Evolutionary conservation across 2,329 filamentous ascomycete genomes (phyloP).

Genomic region (Aspergillus sp.): DNA sequence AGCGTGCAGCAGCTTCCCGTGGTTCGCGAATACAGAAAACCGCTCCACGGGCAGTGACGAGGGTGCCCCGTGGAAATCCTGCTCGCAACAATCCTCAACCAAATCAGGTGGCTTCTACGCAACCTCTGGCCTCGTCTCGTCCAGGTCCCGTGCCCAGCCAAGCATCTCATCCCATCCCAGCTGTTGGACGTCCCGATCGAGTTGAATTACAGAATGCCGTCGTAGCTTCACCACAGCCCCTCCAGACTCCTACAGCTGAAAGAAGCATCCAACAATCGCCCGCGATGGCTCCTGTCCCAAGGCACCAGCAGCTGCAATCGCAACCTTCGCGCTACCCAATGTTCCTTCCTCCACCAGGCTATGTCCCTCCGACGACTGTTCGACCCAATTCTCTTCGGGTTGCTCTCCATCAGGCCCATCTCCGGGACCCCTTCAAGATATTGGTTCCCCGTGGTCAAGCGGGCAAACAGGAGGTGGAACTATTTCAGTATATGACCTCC

Average conservation of each 20-base stretch:
- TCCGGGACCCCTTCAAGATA: slow-evolving; percentile 44
- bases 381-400: slow-evolving; percentile 37
- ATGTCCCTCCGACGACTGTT: slow-evolving; percentile 26
- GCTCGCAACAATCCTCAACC: neutral
- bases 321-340: slow-evolving; percentile 4
- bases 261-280: slow-evolving; percentile 1
- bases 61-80: too few species aligned
- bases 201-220: too few species aligned
- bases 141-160: too few species aligned
- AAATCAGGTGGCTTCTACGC: too few species aligned
- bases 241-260: too few species aligned
- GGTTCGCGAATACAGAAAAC: too few species aligned
- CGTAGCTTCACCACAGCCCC: too few species aligned
- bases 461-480: slow-evolving; percentile 15
- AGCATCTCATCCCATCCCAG: too few species aligned
- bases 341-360: slow-evolving; percentile 29
- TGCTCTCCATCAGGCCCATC: slow-evolving; percentile 51
- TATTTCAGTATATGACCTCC: slow-evolving; percentile 29
- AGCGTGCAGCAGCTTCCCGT: slow-evolving; percentile 5
- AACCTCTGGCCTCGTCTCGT: too few species aligned
- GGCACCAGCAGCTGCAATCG: neutral
- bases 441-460: slow-evolving; percentile 14
- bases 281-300: neutral
- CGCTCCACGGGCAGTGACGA: neutral
- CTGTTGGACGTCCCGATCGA: too few species aligned